These are phyloP conservation scores for Aspergillus steynii DNA, from an alignment of 495 filamentous ascomycete species.

Conservation along the genomic window DNA sequence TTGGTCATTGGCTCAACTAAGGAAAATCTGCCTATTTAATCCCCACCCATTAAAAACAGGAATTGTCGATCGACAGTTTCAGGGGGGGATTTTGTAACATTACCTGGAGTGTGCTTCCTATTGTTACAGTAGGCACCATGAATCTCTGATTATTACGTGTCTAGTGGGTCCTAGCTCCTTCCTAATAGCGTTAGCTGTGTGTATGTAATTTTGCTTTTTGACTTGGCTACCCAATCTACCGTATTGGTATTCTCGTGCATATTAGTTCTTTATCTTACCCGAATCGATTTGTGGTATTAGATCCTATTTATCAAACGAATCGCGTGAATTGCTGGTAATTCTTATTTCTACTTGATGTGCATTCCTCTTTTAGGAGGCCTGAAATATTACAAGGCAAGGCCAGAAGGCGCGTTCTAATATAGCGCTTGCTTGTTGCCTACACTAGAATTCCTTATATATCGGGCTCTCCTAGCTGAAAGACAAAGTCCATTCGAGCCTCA, in stretches of 20 bases:
- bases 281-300: no score
- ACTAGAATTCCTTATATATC: not conserved
- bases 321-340: no score
- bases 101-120: no score
- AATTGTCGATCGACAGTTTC: no score
- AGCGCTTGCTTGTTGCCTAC: not conserved
- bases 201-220: not conserved
- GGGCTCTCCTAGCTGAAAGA: not conserved
- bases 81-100: no score
- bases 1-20: no score
- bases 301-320: no score
- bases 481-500: not conserved
- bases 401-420: not conserved
- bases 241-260: not conserved
- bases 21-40: no score
- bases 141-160: not conserved
- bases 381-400: not conserved
- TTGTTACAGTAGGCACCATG: not conserved
- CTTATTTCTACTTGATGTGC: no score
- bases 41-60: no score
- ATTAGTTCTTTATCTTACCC: not conserved
- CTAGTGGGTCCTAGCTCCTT: not conserved
- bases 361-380: not conserved
- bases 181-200: not conserved
- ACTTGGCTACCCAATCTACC: not conserved